A percentile compares a stretch with the other conserved stretches of the same genome.
These are phyloP conservation scores for Pugionium cornutum DNA, from an alignment of 345 rosid genomes.

Conservation along the genomic window DNA sequence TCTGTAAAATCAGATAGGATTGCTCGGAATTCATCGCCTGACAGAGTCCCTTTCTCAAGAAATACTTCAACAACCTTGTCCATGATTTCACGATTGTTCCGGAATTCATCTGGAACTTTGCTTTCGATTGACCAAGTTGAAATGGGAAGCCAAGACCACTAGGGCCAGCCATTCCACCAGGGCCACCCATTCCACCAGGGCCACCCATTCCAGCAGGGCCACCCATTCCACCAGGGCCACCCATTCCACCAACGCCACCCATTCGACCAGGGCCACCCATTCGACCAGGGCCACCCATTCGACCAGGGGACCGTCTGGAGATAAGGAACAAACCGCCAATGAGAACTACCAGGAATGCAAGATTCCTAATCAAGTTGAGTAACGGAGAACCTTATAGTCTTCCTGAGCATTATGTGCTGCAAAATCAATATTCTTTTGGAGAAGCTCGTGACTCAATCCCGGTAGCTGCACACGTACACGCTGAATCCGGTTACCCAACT, in stretches of 20 bases:
- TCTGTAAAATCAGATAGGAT: constrained; percentile 89
- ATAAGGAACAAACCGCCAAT: constrained; percentile 92
- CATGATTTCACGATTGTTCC: constrained; percentile 90
- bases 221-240: constrained; percentile 87
- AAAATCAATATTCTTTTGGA: constrained; percentile 91
- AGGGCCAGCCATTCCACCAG: constrained; percentile 99
- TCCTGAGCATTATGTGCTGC: constrained; percentile 96
- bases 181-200: constrained; percentile 26
- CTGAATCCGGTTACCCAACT: constrained; percentile 88
- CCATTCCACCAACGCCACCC: constrained; percentile 81
- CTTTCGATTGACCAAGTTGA: constrained; percentile 82
- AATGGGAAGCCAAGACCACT: constrained; percentile 93
- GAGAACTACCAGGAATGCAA: constrained; percentile 83
- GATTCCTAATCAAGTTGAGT: constrained; percentile 86
- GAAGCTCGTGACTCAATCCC: constrained; percentile 91
- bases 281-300: constrained; percentile 99
- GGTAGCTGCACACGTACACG: constrained; percentile 95
- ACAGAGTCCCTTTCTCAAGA: constrained; percentile 83
- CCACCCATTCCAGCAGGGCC: constrained; percentile 54
- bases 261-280: constrained; percentile 99
- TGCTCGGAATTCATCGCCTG: constrained; percentile 89
- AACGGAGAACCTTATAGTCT: constrained; percentile 83
- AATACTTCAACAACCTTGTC: constrained; percentile 97
- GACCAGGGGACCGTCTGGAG: constrained; percentile 92
- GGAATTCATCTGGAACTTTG: constrained; percentile 98